Evolutionary conservation across 2,329 filamentous ascomycete species (phyloP).

Genomic region (Alternaria arborescens): DNA sequence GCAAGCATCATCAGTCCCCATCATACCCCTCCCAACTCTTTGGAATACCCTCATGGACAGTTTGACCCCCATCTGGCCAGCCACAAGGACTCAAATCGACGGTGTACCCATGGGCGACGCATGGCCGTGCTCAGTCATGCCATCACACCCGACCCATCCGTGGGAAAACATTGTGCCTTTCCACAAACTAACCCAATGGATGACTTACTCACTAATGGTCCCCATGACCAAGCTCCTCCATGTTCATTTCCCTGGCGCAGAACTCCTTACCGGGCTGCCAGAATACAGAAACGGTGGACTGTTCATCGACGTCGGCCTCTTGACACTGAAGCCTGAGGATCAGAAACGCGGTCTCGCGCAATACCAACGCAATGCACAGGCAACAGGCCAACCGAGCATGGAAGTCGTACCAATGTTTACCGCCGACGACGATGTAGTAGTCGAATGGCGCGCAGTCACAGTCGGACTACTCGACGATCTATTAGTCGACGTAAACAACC

Average conservation of each 20-base stretch:
- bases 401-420: conserved; percentile 79
- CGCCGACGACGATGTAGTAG: conserved; percentile 78
- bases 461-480: conserved; percentile 78
- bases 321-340: conserved; percentile 77
- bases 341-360: conserved; percentile 73
- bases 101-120: conserved; percentile 89
- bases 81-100: conserved; percentile 84
- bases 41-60: conserved; percentile 93
- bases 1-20: conserved; percentile 85
- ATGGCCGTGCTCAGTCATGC: conserved; percentile 89
- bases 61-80: conserved; percentile 86
- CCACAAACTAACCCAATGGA: conserved; percentile 91
- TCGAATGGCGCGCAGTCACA: conserved; percentile 80
- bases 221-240: conserved; percentile 84
- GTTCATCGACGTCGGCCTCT: conserved; percentile 82
- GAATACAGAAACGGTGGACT: conserved; percentile 94
- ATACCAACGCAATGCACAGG: conserved; percentile 74
- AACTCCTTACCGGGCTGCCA: conserved; percentile 86
- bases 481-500: conserved; percentile 71
- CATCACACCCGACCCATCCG: conserved; percentile 71
- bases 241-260: conserved; percentile 80
- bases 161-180: conserved; percentile 89
- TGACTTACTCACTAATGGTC: conserved; percentile 92
- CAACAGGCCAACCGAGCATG: conserved; percentile 74
- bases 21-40: conserved; percentile 84